Percentiles rank a stretch among this genome's conserved stretches.
phyloP scores from a whole-genome alignment of 139 green algal species.

The Picochlorum sp. region DNA sequence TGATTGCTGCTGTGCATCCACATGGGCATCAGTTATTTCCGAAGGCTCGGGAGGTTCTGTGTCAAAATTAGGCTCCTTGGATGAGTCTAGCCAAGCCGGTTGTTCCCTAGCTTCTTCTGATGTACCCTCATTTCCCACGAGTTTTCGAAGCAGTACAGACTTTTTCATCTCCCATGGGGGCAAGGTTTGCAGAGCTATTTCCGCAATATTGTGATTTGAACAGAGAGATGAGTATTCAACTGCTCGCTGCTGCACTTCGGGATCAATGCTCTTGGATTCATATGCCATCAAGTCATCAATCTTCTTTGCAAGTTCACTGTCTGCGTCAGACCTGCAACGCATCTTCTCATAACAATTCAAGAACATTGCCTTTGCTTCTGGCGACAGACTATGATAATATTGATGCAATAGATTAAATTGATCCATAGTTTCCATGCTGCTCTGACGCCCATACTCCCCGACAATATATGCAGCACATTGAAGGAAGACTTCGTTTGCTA shows the following conservation, averaged over 20 bases:
- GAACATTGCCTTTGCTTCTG: slow-evolving; percentile 71
- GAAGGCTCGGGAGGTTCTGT: not conserved
- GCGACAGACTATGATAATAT: slow-evolving; percentile 48
- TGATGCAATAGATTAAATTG: slow-evolving; percentile 74
- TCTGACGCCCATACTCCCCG: slow-evolving; percentile 73
- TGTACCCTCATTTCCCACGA: slow-evolving; percentile 39
- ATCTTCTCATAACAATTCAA: slow-evolving; percentile 72
- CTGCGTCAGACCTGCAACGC: not conserved
- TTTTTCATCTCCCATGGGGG: slow-evolving; percentile 67
- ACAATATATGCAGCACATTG: slow-evolving; percentile 74
- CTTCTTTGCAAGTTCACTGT: no score
- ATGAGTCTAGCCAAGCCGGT: slow-evolving; percentile 33
- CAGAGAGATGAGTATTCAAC: slow-evolving; percentile 77
- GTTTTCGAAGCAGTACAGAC: slow-evolving; percentile 59
- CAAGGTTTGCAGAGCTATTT: slow-evolving; percentile 61
- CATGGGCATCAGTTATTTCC: not conserved
- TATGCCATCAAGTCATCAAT: slow-evolving; percentile 1
- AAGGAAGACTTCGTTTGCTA: slow-evolving; percentile 56
- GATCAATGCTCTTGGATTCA: slow-evolving; percentile 23
- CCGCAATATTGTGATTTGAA: slow-evolving; percentile 18
- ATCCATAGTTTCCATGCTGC: slow-evolving; percentile 35
- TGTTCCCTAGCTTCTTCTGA: slow-evolving; percentile 33
- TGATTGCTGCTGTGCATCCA: not conserved
- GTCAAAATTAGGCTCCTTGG: not conserved
- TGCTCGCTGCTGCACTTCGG: slow-evolving; percentile 91